A percentile compares a stretch with the other conserved stretches of the same genome.
Conservation (phyloP, 257 asterid species). For the Forsythia viridissima region DNA sequence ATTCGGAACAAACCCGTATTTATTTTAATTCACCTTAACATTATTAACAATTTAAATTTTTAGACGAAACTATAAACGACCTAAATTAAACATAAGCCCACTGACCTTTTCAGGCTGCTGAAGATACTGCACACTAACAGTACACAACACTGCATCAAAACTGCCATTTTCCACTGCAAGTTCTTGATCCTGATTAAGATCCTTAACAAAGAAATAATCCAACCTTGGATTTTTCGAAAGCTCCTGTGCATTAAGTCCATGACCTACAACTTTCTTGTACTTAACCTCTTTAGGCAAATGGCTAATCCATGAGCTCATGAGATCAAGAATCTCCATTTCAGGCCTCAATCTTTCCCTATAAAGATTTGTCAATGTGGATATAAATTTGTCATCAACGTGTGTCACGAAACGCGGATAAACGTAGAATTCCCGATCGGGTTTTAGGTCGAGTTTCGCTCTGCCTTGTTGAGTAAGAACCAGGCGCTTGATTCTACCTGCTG, state of each 20-base stretch:
- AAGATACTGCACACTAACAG: slow-evolving; percentile 86
- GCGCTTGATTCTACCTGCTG: slow-evolving; percentile 65
- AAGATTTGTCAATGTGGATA: slow-evolving; percentile 46
- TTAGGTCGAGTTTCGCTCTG: slow-evolving; percentile 55
- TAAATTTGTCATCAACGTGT: slow-evolving; percentile 68
- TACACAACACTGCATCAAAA: slow-evolving; percentile 75
- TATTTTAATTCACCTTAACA: too few relatives aligned
- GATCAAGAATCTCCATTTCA: slow-evolving; percentile 69
- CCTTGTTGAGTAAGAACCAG: slow-evolving; percentile 56
- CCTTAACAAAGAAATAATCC: slow-evolving; percentile 78
- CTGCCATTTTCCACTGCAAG: slow-evolving; percentile 47
- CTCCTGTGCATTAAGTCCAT: slow-evolving; percentile 83
- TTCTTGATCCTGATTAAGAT: slow-evolving; percentile 62
- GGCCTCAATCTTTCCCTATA: slow-evolving; percentile 57
- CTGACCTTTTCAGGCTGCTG: slow-evolving; percentile 84
- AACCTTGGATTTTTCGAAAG: slow-evolving; percentile 62
- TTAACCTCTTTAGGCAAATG: slow-evolving; percentile 67
- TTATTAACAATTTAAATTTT: too few relatives aligned
- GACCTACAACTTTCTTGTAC: slow-evolving; percentile 75
- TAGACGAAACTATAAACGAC: neutral
- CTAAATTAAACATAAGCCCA: neutral
- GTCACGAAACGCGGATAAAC: slow-evolving; percentile 63
- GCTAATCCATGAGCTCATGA: slow-evolving; percentile 91
- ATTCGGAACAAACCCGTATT: neutral
- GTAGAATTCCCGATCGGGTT: slow-evolving; percentile 70